Percentiles rank a stretch among this genome's conserved stretches.
Evolutionary conservation across 176 grass and related monocot genomes (phyloP).

Genomic region (Luzula sylvatica): DNA sequence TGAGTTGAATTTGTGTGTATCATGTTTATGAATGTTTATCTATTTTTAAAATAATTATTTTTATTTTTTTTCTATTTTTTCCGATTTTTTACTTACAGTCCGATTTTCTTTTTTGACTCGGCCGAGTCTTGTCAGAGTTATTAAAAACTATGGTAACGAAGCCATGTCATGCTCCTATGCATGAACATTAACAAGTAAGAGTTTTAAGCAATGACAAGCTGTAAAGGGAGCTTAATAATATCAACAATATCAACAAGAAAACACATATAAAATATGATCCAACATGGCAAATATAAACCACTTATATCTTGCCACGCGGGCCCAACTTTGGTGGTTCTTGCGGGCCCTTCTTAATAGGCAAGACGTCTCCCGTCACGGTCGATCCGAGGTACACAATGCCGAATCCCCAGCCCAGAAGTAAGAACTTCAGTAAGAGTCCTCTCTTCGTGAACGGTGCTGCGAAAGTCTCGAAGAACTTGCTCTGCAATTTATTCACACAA

Average conservation of each 20-base stretch:
- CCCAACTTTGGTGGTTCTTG: conserved; percentile 64
- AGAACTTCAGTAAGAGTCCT: conserved; percentile 92
- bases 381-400: conserved; percentile 65
- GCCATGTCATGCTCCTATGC: too few relatives aligned
- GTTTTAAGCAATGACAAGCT: too few relatives aligned
- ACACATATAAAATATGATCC: conserved; percentile 4
- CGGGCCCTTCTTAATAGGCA: conserved; percentile 98
- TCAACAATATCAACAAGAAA: conserved; percentile 37
- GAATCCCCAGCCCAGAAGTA: conserved; percentile 70
- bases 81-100: too few relatives aligned
- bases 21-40: too few relatives aligned
- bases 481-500: conserved; percentile 26
- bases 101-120: too few relatives aligned
- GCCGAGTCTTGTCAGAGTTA: too few relatives aligned
- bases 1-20: too few relatives aligned
- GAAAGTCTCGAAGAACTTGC: conserved; percentile 99
- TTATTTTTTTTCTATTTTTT: too few relatives aligned
- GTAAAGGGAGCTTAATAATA: too few relatives aligned
- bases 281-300: not conserved
- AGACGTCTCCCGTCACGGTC: conserved; percentile 48
- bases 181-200: too few relatives aligned
- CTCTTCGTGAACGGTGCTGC: conserved; percentile 90
- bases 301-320: conserved; percentile 88
- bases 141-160: too few relatives aligned
- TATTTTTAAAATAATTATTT: too few relatives aligned